Percentiles rank a stretch among this genome's conserved stretches.
Evolutionary conservation across 805 yeast genomes (phyloP).

Genomic region (Yarrowia divulgata): DNA sequence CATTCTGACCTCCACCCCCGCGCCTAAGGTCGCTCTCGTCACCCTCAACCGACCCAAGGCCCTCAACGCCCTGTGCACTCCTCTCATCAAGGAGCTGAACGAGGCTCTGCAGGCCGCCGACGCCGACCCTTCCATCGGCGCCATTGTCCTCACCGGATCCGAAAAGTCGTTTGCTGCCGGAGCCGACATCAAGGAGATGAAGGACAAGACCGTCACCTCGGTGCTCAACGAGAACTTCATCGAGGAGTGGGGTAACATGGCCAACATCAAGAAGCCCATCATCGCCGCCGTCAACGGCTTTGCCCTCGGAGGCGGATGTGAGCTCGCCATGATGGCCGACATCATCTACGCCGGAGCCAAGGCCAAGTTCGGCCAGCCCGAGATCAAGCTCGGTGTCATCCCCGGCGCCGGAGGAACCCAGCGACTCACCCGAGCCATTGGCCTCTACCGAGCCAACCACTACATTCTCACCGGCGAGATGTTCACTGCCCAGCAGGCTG

Average conservation of each 20-base stretch:
- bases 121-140: conserved; percentile 53
- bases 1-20: conserved; percentile 53
- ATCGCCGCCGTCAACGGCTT: conserved; percentile 63
- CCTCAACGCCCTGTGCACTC: conserved; percentile 54
- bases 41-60: conserved; percentile 57
- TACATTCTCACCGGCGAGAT: conserved; percentile 57
- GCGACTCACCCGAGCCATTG: conserved; percentile 53
- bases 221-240: conserved; percentile 52
- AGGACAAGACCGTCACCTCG: conserved; percentile 51
- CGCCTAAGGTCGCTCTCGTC: conserved; percentile 53
- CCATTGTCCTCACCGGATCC: conserved; percentile 58
- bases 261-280: conserved; percentile 56
- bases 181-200: conserved; percentile 63
- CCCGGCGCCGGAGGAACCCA: conserved; percentile 61
- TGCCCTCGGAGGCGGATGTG: conserved; percentile 66
- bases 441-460: conserved; percentile 55
- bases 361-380: conserved; percentile 64
- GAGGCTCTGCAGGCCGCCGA: conserved; percentile 52
- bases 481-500: conserved; percentile 57
- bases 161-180: conserved; percentile 62
- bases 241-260: conserved; percentile 54
- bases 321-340: conserved; percentile 62
- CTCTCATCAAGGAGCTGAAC: conserved; percentile 52
- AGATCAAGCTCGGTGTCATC: conserved; percentile 55
- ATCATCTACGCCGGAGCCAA: conserved; percentile 59